Base-by-base conservation (phyloP, 2,329 filamentous ascomycete genomes). In the Trichoderma afroharzianum region DNA sequence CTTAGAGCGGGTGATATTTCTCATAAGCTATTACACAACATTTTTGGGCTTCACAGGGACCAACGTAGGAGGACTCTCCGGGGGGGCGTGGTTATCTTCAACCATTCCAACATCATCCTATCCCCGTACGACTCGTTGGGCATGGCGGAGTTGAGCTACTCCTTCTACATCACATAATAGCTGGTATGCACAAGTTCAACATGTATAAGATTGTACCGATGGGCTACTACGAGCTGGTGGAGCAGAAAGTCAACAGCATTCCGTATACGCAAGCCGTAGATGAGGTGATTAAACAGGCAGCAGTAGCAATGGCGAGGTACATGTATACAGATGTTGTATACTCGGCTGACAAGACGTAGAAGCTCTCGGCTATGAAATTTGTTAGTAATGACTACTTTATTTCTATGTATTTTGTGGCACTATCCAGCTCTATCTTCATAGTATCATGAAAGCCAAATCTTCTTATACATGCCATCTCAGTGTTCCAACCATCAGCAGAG, bases 161-260 rank as follows among this genome's bases (percentile, higher is more conserved):
- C 2, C 82, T 85, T 78, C 76, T 79, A 73, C 75, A 80, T 36
- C 86, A 84, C 74, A 84, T 87, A 70, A 77, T 78, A 57, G 79
- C 81, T 4, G 85, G 85, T 1, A 82, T 85, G 28, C 80, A 82
- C 11, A 86, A 86, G 75, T 79, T 86, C 64, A 87, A 87, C 72
- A 83, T 87, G 2, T 86, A 87, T 71, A 83, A 82, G 74, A 74
- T 82, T 66, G 78, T 85, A 43, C 76, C 82, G 36, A 80, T 82
- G 33, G 80, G 79, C 30, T 81, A 82, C 63, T 79, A 83, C 71
- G 76, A 79, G 70, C 76, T 83, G 64, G 72, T 85, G 30, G 76
- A 78, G 64, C 74, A 79, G 28, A 78, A 81, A 24, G 79, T 80
- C 4, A 75, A 78, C 71, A 75, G 74, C 63, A 26, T 74, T 75